Base-by-base conservation (phyloP, 257 asterid species). In the Striga asiatica region DNA sequence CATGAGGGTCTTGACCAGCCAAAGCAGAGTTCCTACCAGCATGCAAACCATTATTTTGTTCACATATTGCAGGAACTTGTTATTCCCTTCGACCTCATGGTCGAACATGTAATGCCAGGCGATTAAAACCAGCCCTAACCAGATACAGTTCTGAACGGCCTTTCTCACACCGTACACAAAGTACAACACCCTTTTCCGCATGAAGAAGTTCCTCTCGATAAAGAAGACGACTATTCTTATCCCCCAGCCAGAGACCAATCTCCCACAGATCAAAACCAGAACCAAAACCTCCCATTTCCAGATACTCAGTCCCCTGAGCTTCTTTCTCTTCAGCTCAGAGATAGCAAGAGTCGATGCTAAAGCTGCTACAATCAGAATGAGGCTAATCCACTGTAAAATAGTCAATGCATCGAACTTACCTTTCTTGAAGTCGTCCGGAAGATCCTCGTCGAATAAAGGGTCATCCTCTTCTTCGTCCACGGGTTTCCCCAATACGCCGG, bases 61-160 rank as follows among this genome's bases (percentile, higher is more conserved):
- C 22, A 88, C 87, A 42, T 53, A 71, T 43, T 49, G 13, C 1
- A 92, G 65, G 16, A 88, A 92, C 56, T 52, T 19, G 63, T 75
- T 79, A 37, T 49, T 66, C 24, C 77, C 80, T 2, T 84, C 81
- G 3, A 84, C 79, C 34, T 68, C 65, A 47, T 60, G 60, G 19
- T 82, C 93, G 43, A 88, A 84, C 94, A 91, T 69, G 6, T 46
- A 77, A 31, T 84, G 93, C 98, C 98, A 92, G 6, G 94, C 87
- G 17, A 81, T 54, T 22, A 92, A 38, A 58, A 92, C 95, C 43
- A 92, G 62, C 1, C 95, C 95, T 31, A 92, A 51, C 98, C 98
- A 92, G 20, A 92, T 75, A 27, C 95, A 88, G 29, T 92, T 92
- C 74, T 82, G 94, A 16, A 92, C 95, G 2, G 94, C 80, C 41